Evolutionary conservation across 768 basidiomycete species (phyloP).

Genomic region (Pleurotus citrinopileatus): DNA sequence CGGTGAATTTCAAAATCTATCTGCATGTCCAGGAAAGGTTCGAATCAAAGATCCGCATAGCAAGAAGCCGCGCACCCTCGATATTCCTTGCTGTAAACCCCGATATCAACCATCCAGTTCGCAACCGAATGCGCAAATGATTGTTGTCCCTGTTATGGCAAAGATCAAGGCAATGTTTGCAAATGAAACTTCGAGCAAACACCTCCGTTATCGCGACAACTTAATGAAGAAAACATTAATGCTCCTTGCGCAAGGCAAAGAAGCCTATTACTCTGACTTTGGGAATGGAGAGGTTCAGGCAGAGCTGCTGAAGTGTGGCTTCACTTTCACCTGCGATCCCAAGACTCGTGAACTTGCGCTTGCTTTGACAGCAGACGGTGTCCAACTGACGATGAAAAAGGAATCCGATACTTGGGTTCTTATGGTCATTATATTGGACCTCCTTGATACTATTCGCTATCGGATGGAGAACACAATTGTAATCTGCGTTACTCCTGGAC

Average conservation of each 20-base stretch:
- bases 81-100: constrained; percentile 15
- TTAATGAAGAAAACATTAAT: constrained; percentile 18
- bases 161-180: constrained; percentile 25
- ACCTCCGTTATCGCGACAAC: constrained; percentile 21
- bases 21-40: constrained; percentile 15
- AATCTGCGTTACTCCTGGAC: constrained; percentile 25
- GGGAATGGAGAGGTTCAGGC: constrained; percentile 18
- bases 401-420: constrained; percentile 26
- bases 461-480: constrained; percentile 18
- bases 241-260: constrained; percentile 13
- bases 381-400: constrained; percentile 31
- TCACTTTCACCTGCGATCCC: constrained; percentile 16
- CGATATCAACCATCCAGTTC: constrained; percentile 11
- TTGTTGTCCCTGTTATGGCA: constrained; percentile 19
- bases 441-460: constrained; percentile 19
- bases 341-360: constrained; percentile 21
- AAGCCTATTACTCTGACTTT: constrained; percentile 21
- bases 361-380: constrained; percentile 24
- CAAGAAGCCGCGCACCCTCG: background rate
- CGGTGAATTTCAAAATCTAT: constrained; percentile 13
- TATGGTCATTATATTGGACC: constrained; percentile 19
- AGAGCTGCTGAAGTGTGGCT: constrained; percentile 15
- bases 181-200: constrained; percentile 23
- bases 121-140: constrained; percentile 20
- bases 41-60: background rate